Base-by-base conservation (phyloP, 805 yeast species). In the Lipomyces yamadae region DNA sequence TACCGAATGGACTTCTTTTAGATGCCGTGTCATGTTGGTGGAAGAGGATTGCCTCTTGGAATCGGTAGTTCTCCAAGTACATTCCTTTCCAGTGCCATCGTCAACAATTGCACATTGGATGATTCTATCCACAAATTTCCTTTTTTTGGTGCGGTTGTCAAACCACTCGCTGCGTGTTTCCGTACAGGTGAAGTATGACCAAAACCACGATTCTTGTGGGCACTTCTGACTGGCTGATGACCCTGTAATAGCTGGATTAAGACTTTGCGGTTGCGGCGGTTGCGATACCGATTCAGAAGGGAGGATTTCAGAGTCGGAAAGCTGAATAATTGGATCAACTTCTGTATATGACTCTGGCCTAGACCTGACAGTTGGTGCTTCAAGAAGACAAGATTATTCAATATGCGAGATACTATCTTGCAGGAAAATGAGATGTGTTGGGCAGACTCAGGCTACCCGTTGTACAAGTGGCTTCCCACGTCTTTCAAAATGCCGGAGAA, bases 271-370 rank as follows among this genome's bases (percentile, higher is more conserved):
- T 30, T 52, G 33, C 13, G 55, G n/a, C n/a, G n/a, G n/a, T n/a
- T n/a, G n/a, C n/a, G n/a, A 52, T 13, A 29, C 33, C 33, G 55
- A 52, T 52, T 52, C 55, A 13, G 55, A 52, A 30, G 55, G 55
- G 55, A 52, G 55, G 24, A 52, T 52, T 52, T 52, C 55, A 29
- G 55, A 52, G 33, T 29, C 33, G n/a, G 55, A 52, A 52, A 52
- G 33, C 55, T 52, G 55, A 29, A 52, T 11, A 52, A 52, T 24
- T 52, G 55, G 33, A 30, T 52, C 55, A 24, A 52, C 55, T 24
- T 52, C 24, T 52, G 54, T 50, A 24, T 50, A 8, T 24, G 24
- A 13, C 33, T 52, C 55, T 52, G 33, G 4, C 55, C 55, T 11
- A 30, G 30, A 30, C 55, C 33, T 30, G 55, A 50, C 33, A 24